phyloP scores from a whole-genome alignment of 331 rosid species.

The Dryas integrifolia region DNA sequence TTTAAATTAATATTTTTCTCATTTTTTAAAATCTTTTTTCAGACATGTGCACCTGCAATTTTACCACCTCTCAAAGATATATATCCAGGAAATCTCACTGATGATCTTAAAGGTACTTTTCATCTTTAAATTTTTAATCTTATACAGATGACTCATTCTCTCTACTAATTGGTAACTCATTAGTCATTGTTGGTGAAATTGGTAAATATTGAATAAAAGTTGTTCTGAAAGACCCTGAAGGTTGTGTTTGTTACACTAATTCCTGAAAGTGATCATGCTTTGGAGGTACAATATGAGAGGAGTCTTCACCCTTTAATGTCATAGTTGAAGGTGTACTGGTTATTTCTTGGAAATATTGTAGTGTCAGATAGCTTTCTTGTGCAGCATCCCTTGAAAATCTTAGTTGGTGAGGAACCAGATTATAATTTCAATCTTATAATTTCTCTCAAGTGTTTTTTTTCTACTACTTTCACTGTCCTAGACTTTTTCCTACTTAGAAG shows the following conservation, averaged over 20 bases:
- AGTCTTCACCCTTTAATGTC: background rate
- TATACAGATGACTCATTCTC: slow-evolving; percentile 14
- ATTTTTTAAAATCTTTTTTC: slow-evolving; percentile 27
- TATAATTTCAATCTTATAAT: background rate
- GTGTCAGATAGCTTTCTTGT: background rate
- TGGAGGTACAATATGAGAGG: background rate
- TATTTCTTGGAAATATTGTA: background rate
- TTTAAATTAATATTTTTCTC: slow-evolving; percentile 5
- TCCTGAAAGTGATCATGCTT: background rate
- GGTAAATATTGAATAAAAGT: background rate
- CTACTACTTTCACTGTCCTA: background rate
- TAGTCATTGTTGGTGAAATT: background rate
- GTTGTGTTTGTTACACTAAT: background rate
- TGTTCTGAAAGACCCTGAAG: background rate
- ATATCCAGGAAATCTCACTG: slow-evolving; percentile 65
- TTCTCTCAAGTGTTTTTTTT: background rate
- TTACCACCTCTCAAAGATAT: slow-evolving; percentile 82
- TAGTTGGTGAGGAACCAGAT: background rate
- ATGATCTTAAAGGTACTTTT: slow-evolving; percentile 71
- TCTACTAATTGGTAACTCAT: background rate
- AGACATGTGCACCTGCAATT: slow-evolving; percentile 93
- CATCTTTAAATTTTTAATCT: slow-evolving; percentile 20
- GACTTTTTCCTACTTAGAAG: background rate
- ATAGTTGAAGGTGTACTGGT: background rate
- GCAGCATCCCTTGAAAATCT: background rate